phyloP scores from a whole-genome alignment of 1,284 basidiomycete genomes.

The Fomes fomentarius region DNA sequence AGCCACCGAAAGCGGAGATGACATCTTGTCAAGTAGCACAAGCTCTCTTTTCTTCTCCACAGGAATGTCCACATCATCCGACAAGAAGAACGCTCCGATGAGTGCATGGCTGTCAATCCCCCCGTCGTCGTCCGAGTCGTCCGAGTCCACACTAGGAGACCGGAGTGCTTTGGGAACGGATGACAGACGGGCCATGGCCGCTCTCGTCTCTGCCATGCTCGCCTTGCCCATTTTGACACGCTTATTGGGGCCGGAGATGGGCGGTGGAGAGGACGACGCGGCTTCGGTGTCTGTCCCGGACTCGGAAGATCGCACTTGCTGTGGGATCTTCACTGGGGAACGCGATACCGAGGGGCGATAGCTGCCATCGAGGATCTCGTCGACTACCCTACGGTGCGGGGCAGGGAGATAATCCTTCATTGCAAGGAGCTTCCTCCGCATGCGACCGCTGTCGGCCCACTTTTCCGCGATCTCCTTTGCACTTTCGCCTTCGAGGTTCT shows the following conservation, averaged over 20 bases:
- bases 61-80: conserved; percentile 16
- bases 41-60: not conserved
- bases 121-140: conserved; percentile 29
- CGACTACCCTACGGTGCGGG: conserved; percentile 30
- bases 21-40: conserved; percentile 2
- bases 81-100: conserved; percentile 28
- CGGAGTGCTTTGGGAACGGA: conserved; percentile 8
- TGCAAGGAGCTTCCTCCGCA: conserved; percentile 45
- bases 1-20: conserved; percentile 9
- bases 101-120: conserved; percentile 19
- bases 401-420: conserved; percentile 47
- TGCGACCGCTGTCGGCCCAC: conserved; percentile 56
- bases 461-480: conserved; percentile 45
- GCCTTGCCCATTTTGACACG: conserved; percentile 25
- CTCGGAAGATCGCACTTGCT: not conserved
- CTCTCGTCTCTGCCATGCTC: conserved; percentile 22
- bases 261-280: not conserved
- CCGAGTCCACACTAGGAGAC: conserved; percentile 30
- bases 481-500: conserved; percentile 63
- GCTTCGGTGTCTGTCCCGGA: not conserved
- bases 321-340: not conserved
- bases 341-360: conserved; percentile 3
- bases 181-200: conserved; percentile 28
- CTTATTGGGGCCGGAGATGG: not conserved
- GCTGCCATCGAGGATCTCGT: conserved; percentile 27